Conservation (phyloP, 768 basidiomycete species). For the Ramaria sp. region DNA sequence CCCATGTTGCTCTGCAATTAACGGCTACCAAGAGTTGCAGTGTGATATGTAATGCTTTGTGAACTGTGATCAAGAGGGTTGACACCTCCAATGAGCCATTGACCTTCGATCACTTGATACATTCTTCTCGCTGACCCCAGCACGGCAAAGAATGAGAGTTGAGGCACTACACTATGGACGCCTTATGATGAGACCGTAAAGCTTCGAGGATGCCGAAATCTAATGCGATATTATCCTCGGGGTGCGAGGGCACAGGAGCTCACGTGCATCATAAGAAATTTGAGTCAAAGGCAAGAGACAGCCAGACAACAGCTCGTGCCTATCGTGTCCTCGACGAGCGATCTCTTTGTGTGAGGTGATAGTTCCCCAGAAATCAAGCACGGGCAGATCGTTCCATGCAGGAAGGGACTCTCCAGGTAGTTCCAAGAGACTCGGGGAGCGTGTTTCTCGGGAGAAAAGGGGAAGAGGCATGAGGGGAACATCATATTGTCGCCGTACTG, state of each 20-base stretch:
- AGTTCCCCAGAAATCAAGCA: constrained; percentile 56
- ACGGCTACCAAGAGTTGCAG: too few species aligned
- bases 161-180: too few species aligned
- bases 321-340: constrained; percentile 9
- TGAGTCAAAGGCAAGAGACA: not conserved
- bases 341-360: constrained; percentile 28
- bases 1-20: too few species aligned
- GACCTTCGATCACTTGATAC: too few species aligned
- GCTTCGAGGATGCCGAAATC: too few species aligned
- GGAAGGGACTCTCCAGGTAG: constrained; percentile 49
- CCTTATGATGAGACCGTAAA: too few species aligned
- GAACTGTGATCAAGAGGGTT: too few species aligned
- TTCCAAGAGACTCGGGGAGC: constrained; percentile 36
- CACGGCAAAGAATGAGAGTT: too few species aligned
- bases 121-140: too few species aligned
- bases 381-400: constrained; percentile 43
- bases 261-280: not conserved
- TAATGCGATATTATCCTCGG: too few species aligned
- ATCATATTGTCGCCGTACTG: constrained; percentile 53
- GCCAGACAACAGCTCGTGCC: not conserved
- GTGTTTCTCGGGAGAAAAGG: constrained; percentile 10
- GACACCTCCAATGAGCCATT: too few species aligned
- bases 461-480: constrained; percentile 58
- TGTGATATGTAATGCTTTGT: too few species aligned
- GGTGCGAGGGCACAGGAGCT: not conserved